These are phyloP conservation scores for Ganoderma sp. DNA, from an alignment of 1,284 basidiomycete genomes.

Conservation along the genomic window DNA sequence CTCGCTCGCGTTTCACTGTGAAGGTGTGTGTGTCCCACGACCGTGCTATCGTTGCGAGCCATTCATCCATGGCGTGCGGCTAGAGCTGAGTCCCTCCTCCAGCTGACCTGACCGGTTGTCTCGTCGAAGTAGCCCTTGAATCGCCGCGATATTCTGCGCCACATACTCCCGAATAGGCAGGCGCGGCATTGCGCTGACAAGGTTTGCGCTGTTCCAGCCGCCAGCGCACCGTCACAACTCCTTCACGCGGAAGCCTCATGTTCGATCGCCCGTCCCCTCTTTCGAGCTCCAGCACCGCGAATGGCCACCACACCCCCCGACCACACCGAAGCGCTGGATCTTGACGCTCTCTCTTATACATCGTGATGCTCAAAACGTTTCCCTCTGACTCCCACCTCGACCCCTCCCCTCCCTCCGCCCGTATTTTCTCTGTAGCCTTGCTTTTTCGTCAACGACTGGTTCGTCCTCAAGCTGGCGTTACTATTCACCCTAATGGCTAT, in stretches of 20 bases:
- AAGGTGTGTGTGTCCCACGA: not conserved
- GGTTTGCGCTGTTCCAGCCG: constrained; percentile 20
- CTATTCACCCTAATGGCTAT: not conserved
- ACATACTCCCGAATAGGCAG: constrained; percentile 19
- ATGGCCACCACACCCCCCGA: constrained; percentile 15
- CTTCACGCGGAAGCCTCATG: constrained; percentile 28
- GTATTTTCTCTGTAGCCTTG: not conserved
- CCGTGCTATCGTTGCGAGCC: not conserved
- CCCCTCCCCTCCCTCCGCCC: constrained; percentile 3
- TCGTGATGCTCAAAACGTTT: constrained; percentile 8
- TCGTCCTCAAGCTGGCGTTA: not conserved
- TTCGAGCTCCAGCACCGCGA: constrained; percentile 22
- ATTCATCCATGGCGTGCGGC: not conserved
- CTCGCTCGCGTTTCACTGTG: not conserved
- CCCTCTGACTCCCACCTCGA: constrained; percentile 6
- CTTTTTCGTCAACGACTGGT: not conserved
- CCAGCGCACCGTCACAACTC: constrained; percentile 18
- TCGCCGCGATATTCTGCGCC: constrained; percentile 19
- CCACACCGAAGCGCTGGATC: constrained; percentile 21
- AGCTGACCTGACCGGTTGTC: not conserved
- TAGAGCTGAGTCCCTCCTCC: not conserved
- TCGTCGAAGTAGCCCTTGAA: constrained; percentile 8
- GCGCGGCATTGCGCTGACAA: constrained; percentile 24
- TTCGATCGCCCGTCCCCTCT: constrained; percentile 21
- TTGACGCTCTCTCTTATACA: constrained; percentile 28